A percentile compares a stretch with the other conserved stretches of the same genome.
Evolutionary conservation across 768 basidiomycete species (phyloP).

Genomic region (Naganishia vaughanmartiniae): DNA sequence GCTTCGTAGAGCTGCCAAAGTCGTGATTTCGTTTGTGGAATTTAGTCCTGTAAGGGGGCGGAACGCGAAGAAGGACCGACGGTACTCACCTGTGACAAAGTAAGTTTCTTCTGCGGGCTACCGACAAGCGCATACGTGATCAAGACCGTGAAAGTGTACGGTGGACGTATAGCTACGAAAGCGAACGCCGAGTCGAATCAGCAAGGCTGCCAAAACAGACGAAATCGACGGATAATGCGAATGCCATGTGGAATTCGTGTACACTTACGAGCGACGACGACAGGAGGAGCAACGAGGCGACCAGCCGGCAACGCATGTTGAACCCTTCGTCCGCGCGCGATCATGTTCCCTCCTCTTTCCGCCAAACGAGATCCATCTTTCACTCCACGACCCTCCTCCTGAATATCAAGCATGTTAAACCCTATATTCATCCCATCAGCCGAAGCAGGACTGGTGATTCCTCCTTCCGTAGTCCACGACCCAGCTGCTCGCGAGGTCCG

Average conservation of each 20-base stretch:
- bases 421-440: background rate
- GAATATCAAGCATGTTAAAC: background rate
- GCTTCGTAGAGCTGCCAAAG: background rate
- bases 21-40: no score
- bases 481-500: no score
- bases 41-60: background rate
- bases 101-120: background rate
- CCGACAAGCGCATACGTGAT: background rate
- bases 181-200: background rate
- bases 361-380: no score
- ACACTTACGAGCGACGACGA: background rate
- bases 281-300: background rate
- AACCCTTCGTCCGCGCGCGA: no score
- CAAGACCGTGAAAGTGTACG: background rate
- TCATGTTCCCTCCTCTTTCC: no score
- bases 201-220: background rate
- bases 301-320: no score
- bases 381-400: no score
- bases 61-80: no score
- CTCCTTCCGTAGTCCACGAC: background rate
- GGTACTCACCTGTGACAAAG: background rate
- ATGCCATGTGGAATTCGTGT: background rate
- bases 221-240: background rate
- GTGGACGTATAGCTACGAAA: background rate
- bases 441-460: background rate